A percentile compares a stretch with the other conserved stretches of the same genome.
These are phyloP conservation scores for Candida broadrunensis DNA, from an alignment of 805 yeast species.

Conservation along the genomic window DNA sequence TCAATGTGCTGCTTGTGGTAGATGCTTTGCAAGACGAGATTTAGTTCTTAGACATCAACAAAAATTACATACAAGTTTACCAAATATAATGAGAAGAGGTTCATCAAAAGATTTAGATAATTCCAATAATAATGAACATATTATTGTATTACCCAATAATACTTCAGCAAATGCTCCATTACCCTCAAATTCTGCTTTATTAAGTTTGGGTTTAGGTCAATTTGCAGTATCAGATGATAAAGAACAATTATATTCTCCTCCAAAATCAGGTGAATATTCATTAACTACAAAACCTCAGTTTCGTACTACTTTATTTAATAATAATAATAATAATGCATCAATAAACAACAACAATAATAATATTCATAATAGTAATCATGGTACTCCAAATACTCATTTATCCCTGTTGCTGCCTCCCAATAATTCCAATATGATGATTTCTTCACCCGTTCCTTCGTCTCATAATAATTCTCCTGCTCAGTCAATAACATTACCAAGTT, in stretches of 20 bases:
- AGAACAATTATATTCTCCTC: neutral
- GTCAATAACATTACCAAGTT: neutral
- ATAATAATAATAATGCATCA: neutral
- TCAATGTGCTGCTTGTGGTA: conserved; percentile 93
- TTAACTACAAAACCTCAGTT: conserved; percentile 9
- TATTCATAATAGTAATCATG: conserved; percentile 1
- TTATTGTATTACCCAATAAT: conserved; percentile 50
- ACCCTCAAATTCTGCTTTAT: conserved; percentile 13
- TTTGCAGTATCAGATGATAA: neutral
- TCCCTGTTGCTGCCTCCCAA: conserved; percentile 1
- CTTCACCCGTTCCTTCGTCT: neutral
- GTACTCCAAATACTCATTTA: neutral
- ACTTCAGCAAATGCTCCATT: conserved; percentile 51
- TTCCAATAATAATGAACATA: conserved; percentile 40
- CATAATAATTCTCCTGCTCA: neutral
- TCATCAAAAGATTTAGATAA: conserved; percentile 15
- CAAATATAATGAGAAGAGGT: conserved; percentile 34
- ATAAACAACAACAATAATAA: neutral
- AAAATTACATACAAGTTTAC: conserved; percentile 70
- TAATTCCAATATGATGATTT: neutral
- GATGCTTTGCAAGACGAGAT: conserved; percentile 91
- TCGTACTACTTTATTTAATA: conserved; percentile 10
- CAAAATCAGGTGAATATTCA: neutral
- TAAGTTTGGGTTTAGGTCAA: neutral
- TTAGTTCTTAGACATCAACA: conserved; percentile 91